phyloP scores from a whole-genome alignment of 306 rosid genomes.

The Vicia faba region DNA sequence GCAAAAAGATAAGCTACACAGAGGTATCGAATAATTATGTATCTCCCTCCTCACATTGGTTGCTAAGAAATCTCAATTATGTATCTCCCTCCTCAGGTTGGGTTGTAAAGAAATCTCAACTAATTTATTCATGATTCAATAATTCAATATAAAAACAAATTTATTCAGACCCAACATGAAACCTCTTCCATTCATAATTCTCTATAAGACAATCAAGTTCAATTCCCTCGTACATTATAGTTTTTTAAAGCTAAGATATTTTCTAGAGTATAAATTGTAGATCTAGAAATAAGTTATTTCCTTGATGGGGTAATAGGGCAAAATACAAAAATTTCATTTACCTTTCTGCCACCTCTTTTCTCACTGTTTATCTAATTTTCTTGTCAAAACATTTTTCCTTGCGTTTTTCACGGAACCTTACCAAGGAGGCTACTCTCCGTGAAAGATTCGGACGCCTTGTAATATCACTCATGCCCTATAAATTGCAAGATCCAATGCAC shows the following conservation, averaged over 20 bases:
- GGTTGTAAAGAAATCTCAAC: too few species aligned
- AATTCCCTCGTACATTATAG: constrained; percentile 1
- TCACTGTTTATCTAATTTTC: constrained; percentile 89
- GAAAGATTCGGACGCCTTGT: constrained; percentile 79
- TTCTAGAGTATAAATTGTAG: neutral
- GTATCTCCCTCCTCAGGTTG: too few species aligned
- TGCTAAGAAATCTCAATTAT: constrained; percentile 22
- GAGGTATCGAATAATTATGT: constrained; percentile 5
- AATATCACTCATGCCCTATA: constrained; percentile 62
- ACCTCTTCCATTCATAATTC: constrained; percentile 10
- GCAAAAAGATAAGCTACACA: constrained; percentile 25
- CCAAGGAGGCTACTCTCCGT: constrained; percentile 93
- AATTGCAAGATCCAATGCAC: constrained; percentile 39
- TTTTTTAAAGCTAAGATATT: constrained; percentile 16
- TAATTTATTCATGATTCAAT: too few species aligned
- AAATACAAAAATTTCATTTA: constrained; percentile 37
- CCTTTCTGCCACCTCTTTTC: constrained; percentile 99
- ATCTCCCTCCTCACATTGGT: constrained; percentile 13
- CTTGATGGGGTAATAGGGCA: neutral
- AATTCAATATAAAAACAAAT: constrained; percentile 14
- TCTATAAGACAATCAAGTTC: constrained; percentile 15
- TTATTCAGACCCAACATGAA: constrained; percentile 23
- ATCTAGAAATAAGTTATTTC: constrained; percentile 22
- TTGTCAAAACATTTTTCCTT: constrained; percentile 97
- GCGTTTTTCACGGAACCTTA: constrained; percentile 92